A percentile compares a stretch with the other conserved stretches of the same genome.
These are phyloP conservation scores for Kwoniella europaea DNA, from an alignment of 768 basidiomycete genomes.

Conservation along the genomic window DNA sequence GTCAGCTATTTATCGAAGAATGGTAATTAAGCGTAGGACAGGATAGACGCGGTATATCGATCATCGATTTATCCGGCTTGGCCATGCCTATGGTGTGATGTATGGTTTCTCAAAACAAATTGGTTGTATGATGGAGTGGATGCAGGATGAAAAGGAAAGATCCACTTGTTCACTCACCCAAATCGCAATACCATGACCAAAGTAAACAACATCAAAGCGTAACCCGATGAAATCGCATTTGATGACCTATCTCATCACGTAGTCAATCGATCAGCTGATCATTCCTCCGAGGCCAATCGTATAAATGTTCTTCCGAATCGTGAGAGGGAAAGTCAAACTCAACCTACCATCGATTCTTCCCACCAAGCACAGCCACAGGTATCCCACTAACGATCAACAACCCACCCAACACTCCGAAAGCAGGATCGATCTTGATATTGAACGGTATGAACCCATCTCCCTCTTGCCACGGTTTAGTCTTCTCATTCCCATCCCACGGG, in stretches of 20 bases:
- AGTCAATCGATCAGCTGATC: constrained; percentile 13
- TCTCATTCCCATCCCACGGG: constrained; percentile 18
- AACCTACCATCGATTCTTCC: constrained; percentile 89
- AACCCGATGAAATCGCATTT: constrained; percentile 90
- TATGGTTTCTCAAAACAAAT: background rate
- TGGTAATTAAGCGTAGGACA: background rate
- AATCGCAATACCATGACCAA: constrained; percentile 72
- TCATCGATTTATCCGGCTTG: too few relatives aligned
- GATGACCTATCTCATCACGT: constrained; percentile 70
- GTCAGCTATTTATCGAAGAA: background rate
- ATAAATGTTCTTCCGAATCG: background rate
- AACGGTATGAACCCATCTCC: constrained; percentile 57
- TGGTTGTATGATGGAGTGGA: background rate
- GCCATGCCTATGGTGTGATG: too few relatives aligned
- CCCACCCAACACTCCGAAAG: constrained; percentile 85
- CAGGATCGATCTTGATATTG: constrained; percentile 78
- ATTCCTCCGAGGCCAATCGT: background rate
- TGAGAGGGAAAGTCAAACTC: constrained; percentile 13
- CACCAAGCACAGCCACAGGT: constrained; percentile 87
- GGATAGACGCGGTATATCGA: too few relatives aligned
- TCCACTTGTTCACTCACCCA: constrained; percentile 39
- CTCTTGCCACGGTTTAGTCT: constrained; percentile 42
- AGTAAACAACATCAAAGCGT: constrained; percentile 82
- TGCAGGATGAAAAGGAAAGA: background rate
- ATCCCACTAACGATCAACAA: constrained; percentile 87